Conservation (phyloP, 2,329 filamentous ascomycete genomes). For the Calonectria pseudoreteaudii region DNA sequence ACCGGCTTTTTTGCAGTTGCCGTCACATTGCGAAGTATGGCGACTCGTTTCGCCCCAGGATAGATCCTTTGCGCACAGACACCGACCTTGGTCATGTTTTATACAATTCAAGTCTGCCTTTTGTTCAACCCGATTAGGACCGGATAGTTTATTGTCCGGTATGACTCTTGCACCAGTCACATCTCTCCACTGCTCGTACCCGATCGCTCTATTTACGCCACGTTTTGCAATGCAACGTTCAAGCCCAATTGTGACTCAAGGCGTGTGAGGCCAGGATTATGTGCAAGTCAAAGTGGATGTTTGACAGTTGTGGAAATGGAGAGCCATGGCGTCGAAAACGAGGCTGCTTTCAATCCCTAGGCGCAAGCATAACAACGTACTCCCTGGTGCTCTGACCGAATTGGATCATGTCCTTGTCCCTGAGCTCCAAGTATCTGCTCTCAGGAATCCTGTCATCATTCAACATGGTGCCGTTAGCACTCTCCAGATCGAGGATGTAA, state of each 20-base stretch:
- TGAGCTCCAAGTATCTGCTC: constrained; percentile 86
- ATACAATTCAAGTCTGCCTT: background rate
- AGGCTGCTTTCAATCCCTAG: constrained; percentile 50
- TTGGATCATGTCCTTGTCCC: constrained; percentile 87
- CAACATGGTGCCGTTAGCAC: constrained; percentile 87
- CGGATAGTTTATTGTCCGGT: background rate
- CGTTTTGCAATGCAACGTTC: background rate
- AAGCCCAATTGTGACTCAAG: background rate
- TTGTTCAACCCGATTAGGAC: background rate
- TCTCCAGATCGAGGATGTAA: constrained; percentile 94
- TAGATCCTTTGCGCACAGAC: background rate
- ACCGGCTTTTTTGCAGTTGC: background rate
- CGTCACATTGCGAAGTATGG: background rate
- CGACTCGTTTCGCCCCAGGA: background rate
- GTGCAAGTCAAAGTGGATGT: background rate
- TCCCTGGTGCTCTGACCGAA: constrained; percentile 92
- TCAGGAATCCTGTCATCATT: constrained; percentile 81
- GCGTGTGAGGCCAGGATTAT: background rate
- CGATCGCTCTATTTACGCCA: background rate
- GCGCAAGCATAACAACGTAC: constrained; percentile 91
- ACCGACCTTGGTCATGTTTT: background rate
- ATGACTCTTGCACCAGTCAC: background rate
- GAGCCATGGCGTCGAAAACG: background rate
- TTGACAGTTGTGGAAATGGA: background rate
- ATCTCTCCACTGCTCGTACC: background rate